Evolutionary conservation across 2,329 filamentous ascomycete species (phyloP).

Genomic region (Colletotrichum somersetense): DNA sequence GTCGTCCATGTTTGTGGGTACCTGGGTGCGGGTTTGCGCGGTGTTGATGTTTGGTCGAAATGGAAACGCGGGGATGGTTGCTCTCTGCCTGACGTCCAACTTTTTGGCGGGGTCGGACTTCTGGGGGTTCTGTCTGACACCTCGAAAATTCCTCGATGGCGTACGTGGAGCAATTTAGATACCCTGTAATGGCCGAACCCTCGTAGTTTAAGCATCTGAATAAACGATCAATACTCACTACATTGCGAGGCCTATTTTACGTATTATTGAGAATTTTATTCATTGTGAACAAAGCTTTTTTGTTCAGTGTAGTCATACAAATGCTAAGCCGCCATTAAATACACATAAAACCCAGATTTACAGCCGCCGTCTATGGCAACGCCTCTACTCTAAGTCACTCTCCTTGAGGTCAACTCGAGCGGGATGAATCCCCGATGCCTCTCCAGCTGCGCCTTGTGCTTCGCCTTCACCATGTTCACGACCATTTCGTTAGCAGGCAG

Average conservation of each 20-base stretch:
- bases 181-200: conserved; percentile 1
- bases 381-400: conserved; percentile 20
- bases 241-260: background rate
- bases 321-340: conserved; percentile 18
- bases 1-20: conserved; percentile 54
- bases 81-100: conserved; percentile 32
- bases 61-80: conserved; percentile 34
- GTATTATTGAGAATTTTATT: background rate
- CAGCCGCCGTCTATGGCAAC: background rate
- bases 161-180: background rate
- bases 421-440: conserved; percentile 51
- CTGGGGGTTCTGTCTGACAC: conserved; percentile 4
- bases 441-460: conserved; percentile 57
- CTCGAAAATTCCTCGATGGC: conserved; percentile 28
- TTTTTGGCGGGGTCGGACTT: conserved; percentile 41
- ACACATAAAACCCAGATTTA: conserved; percentile 1
- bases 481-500: conserved; percentile 81
- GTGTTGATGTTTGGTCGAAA: conserved; percentile 35
- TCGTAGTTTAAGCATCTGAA: background rate
- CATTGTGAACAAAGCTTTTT: background rate
- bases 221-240: background rate
- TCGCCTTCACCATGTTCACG: conserved; percentile 79
- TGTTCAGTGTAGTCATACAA: conserved; percentile 17
- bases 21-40: conserved; percentile 18
- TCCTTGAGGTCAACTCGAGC: conserved; percentile 52